phyloP scores from a whole-genome alignment of 176 grass and related monocot genomes.

The Bothriochloa decipiens region DNA sequence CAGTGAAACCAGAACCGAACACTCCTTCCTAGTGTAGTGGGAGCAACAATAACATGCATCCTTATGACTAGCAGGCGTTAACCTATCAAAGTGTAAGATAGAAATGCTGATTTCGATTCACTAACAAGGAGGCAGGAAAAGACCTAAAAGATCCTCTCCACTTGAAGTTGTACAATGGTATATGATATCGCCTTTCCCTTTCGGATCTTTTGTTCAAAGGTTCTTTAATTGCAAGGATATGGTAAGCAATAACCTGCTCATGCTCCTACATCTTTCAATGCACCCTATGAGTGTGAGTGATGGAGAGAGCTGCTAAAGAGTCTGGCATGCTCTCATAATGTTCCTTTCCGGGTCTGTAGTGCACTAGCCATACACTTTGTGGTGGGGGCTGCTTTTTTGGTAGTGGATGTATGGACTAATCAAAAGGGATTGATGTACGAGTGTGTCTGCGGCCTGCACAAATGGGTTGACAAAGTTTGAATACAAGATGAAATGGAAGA shows the following conservation, averaged over 20 bases:
- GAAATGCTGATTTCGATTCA: slow-evolving; percentile 47
- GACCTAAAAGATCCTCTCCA: slow-evolving; percentile 71
- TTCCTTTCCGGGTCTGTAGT: slow-evolving; percentile 75
- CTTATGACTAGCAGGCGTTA: slow-evolving; percentile 40
- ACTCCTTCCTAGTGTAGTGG: slow-evolving; percentile 74
- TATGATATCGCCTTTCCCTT: slow-evolving; percentile 72
- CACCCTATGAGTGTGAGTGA: slow-evolving; percentile 64
- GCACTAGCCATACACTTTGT: slow-evolving; percentile 86
- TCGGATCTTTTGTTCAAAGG: slow-evolving; percentile 77
- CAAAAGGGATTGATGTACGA: slow-evolving; percentile 69
- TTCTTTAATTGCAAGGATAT: slow-evolving; percentile 72
- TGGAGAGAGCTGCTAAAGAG: slow-evolving; percentile 64
- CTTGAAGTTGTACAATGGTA: slow-evolving; percentile 66
- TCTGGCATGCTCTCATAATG: slow-evolving; percentile 61
- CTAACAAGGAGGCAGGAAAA: slow-evolving; percentile 65
- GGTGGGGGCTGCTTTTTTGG: slow-evolving; percentile 66
- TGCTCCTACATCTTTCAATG: slow-evolving; percentile 68
- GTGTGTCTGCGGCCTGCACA: slow-evolving; percentile 60
- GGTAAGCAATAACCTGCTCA: slow-evolving; percentile 70
- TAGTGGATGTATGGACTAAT: slow-evolving; percentile 80
- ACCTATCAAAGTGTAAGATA: slow-evolving; percentile 57
- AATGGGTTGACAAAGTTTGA: slow-evolving; percentile 73
- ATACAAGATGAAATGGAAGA: slow-evolving; percentile 65
- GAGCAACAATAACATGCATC: slow-evolving; percentile 42
- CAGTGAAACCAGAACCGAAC: slow-evolving; percentile 93